Evolutionary conservation across 208 protist genomes (phyloP).

Genomic region (Leishmania lainsoni): DNA sequence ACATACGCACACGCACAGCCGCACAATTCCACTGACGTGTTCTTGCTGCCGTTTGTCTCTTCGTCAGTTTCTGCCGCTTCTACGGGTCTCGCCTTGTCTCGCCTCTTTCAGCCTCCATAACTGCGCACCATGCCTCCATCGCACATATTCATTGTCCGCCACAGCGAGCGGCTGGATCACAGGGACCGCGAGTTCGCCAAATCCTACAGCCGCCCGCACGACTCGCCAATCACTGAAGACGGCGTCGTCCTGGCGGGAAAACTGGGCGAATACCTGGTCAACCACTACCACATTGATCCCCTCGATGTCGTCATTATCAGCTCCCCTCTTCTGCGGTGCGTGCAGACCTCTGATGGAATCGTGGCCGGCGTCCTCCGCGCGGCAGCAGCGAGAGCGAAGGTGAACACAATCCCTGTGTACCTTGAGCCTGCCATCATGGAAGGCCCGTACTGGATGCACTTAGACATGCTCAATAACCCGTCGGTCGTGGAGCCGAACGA

Average conservation of each 20-base stretch:
- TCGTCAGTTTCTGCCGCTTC: neutral
- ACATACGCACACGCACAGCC: neutral
- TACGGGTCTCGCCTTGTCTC: neutral
- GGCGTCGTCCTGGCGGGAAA: conserved; percentile 50
- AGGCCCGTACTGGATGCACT: conserved; percentile 45
- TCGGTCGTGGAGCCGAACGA: conserved; percentile 17
- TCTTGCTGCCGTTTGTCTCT: neutral
- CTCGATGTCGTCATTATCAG: conserved; percentile 34
- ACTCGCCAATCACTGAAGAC: conserved; percentile 59
- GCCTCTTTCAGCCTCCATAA: neutral
- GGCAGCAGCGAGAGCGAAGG: neutral
- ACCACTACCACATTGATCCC: conserved; percentile 24
- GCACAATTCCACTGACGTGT: neutral
- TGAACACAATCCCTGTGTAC: conserved; percentile 34
- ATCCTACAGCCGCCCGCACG: conserved; percentile 46
- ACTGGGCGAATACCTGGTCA: conserved; percentile 42
- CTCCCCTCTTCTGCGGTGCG: conserved; percentile 55
- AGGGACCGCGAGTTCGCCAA: conserved; percentile 37
- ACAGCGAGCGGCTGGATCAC: conserved; percentile 63
- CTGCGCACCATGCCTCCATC: conserved; percentile 31
- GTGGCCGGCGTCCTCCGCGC: conserved; percentile 32
- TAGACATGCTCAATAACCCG: conserved; percentile 47
- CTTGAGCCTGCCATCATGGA: conserved; percentile 52
- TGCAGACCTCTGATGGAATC: conserved; percentile 56
- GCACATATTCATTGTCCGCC: conserved; percentile 50